Base-by-base conservation (phyloP, 1,284 basidiomycete species). In the Rhodotorula sp. region DNA sequence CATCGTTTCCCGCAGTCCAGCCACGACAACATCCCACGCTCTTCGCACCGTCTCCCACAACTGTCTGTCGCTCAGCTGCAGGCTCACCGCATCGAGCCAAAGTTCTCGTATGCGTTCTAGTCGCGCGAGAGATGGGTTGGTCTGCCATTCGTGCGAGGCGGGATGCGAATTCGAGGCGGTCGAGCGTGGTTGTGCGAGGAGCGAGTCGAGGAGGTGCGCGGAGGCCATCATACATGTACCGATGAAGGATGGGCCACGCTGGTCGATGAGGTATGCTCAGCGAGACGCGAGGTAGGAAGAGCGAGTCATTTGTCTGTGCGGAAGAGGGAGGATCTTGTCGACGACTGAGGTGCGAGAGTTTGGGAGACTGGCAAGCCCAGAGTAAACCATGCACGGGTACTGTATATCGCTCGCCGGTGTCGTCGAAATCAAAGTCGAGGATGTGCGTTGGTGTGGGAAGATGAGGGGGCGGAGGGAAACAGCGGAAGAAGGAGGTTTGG, bases 21-120 rank as follows among this genome's bases (percentile, higher is more conserved):
- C 5, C 9, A 59, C 22, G 8, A 64, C 10, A 2, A 34, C 49
- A 2, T 10, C 24, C 57, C 58, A 65, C 3, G 64, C 64, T 11
- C 57, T 9, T n/a, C 30, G 29, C 51, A 65, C 20, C 51, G 58
- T 59, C 17, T 10, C 39, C 64, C 57, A 59, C 10, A 65, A 30
- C 51, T 17, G 17, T 6, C 8, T 15, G n/a, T 65, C 64, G 5
- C 44, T 19, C 7, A 65, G 8, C n/a, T 59, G 30, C 15, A 65
- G 51, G 30, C 17, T n/a, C 9, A n/a, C 64, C 5, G 30, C 58
- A 20, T 53, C 48, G 4, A 19, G 27, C 64, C 64, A 65, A 10
- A 65, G 24, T 46, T 27, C 27, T 11, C 46, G 64, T 8, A 65
- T 17, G 5, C 57, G 57, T 48, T 34, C 47, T 34, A 46, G 0